These are phyloP conservation scores for Dentipellis sp. DNA, from an alignment of 768 basidiomycete genomes.

Conservation along the genomic window DNA sequence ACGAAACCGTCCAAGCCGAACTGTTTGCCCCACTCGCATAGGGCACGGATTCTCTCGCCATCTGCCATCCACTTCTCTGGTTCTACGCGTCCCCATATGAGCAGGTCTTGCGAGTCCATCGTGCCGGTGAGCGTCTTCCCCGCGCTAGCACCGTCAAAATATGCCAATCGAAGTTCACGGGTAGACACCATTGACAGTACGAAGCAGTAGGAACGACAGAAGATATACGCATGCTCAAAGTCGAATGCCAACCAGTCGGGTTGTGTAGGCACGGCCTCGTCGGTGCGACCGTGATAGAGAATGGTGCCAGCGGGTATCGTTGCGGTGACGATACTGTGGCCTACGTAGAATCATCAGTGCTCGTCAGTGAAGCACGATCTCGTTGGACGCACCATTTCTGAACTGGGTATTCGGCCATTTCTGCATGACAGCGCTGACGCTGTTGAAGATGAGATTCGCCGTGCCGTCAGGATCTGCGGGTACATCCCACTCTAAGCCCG, in stretches of 20 bases:
- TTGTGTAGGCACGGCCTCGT: background rate
- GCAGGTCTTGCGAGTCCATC: slow-evolving; percentile 28
- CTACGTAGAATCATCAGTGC: background rate
- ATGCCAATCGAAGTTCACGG: slow-evolving; percentile 8
- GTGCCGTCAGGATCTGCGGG: slow-evolving; percentile 21
- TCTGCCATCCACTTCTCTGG: slow-evolving; percentile 17
- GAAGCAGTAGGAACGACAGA: slow-evolving; percentile 1
- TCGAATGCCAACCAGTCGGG: slow-evolving; percentile 14
- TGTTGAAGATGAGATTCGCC: slow-evolving; percentile 26
- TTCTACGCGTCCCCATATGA: slow-evolving; percentile 20
- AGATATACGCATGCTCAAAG: slow-evolving; percentile 8
- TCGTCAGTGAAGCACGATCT: background rate
- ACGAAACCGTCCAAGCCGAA: slow-evolving; percentile 26
- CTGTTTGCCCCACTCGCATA: slow-evolving; percentile 26
- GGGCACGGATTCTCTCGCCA: slow-evolving; percentile 15
- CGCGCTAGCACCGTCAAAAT: slow-evolving; percentile 11
- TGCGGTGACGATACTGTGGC: slow-evolving; percentile 8
- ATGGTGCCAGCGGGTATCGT: slow-evolving; percentile 10
- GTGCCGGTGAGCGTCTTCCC: slow-evolving; percentile 20
- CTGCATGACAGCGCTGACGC: slow-evolving; percentile 25
- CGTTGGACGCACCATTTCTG: slow-evolving; percentile 8
- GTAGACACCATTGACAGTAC: slow-evolving; percentile 5
- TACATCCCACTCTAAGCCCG: slow-evolving; percentile 5
- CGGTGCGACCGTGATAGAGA: slow-evolving; percentile 10
- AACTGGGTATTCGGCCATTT: slow-evolving; percentile 28